Percentiles rank a stretch among this genome's conserved stretches.
phyloP scores from a whole-genome alignment of 208 protist genomes.

The Crithidia thermophila region DNA sequence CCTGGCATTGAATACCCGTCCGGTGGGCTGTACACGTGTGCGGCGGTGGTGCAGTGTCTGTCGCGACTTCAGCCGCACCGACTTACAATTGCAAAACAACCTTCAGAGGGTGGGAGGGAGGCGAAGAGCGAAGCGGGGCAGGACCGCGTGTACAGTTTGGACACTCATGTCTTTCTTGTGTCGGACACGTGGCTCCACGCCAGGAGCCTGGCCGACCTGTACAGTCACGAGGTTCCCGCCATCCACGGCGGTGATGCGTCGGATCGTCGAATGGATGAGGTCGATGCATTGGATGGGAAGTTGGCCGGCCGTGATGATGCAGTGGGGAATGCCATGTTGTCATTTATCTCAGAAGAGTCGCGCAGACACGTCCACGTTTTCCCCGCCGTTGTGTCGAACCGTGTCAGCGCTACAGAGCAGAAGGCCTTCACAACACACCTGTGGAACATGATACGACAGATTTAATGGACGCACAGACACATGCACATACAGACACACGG shows the following conservation, averaged over 20 bases:
- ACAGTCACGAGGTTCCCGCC: not conserved
- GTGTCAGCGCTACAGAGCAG: slow-evolving; percentile 50
- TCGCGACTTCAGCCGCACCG: slow-evolving; percentile 2
- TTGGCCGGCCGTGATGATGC: too few species aligned
- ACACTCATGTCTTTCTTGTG: slow-evolving; percentile 52
- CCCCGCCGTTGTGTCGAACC: slow-evolving; percentile 52
- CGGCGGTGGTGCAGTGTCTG: slow-evolving; percentile 22
- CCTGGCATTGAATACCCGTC: slow-evolving; percentile 53
- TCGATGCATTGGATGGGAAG: not conserved
- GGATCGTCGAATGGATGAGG: not conserved
- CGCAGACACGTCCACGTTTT: slow-evolving; percentile 43
- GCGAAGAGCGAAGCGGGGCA: too few species aligned
- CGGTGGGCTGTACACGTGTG: slow-evolving; percentile 69
- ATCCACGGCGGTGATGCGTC: not conserved
- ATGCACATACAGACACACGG: too few species aligned
- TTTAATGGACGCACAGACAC: not conserved
- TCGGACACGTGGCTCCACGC: slow-evolving; percentile 71
- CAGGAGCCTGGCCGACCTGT: slow-evolving; percentile 50
- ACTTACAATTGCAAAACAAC: not conserved
- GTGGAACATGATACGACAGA: slow-evolving; percentile 28
- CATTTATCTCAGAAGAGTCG: slow-evolving; percentile 10
- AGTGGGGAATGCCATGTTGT: too few species aligned
- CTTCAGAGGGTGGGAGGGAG: not conserved
- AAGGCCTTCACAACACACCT: slow-evolving; percentile 58
- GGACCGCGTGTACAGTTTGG: not conserved